phyloP scores from a whole-genome alignment of 2,329 filamentous ascomycete genomes.

The Sporothrix humicola region DNA sequence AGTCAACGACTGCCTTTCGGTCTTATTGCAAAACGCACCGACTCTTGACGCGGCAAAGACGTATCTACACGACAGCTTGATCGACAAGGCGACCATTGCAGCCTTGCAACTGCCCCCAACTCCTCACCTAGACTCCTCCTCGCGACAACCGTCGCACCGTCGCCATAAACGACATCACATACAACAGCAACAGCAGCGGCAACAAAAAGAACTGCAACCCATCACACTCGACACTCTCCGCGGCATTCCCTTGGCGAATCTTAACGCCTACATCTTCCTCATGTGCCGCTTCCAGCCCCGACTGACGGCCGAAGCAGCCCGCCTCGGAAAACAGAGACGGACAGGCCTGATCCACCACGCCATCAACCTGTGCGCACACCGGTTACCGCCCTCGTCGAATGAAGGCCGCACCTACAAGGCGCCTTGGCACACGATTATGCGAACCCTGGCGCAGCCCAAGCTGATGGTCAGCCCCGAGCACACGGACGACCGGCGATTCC shows the following conservation, averaged over 20 bases:
- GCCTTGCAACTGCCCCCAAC: slow-evolving; percentile 36
- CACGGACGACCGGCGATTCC: slow-evolving; percentile 34
- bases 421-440: slow-evolving; percentile 53
- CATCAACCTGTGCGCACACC: slow-evolving; percentile 44
- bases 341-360: slow-evolving; percentile 45
- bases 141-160: neutral
- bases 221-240: slow-evolving; percentile 36
- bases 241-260: slow-evolving; percentile 46
- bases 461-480: slow-evolving; percentile 42
- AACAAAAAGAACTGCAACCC: neutral
- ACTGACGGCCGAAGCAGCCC: slow-evolving; percentile 38
- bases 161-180: neutral
- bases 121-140: slow-evolving; percentile 40
- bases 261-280: slow-evolving; percentile 59
- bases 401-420: slow-evolving; percentile 46
- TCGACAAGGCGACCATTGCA: slow-evolving; percentile 38
- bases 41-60: slow-evolving; percentile 54
- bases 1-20: slow-evolving; percentile 56
- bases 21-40: slow-evolving; percentile 60
- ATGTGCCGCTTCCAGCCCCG: slow-evolving; percentile 52
- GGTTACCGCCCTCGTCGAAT: slow-evolving; percentile 40
- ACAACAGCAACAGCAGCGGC: neutral
- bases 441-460: slow-evolving; percentile 47
- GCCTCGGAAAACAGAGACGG: slow-evolving; percentile 36
- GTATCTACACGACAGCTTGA: slow-evolving; percentile 56